These are phyloP conservation scores for Blastocrithidia nonstop DNA, from an alignment of 208 protist genomes.

Conservation along the genomic window DNA sequence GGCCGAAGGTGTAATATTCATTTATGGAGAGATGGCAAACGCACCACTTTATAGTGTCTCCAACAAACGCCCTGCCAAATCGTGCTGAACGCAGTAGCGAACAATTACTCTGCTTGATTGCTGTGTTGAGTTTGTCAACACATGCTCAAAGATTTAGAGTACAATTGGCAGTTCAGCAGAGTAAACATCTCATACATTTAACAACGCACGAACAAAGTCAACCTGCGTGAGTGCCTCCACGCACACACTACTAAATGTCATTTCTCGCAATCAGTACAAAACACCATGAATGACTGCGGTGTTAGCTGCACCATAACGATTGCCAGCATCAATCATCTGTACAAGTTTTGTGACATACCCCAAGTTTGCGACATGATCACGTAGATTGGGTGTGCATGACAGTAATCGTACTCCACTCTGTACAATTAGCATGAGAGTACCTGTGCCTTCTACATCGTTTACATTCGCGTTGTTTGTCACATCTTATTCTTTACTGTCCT, in stretches of 20 bases:
- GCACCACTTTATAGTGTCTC: slow-evolving; percentile 35
- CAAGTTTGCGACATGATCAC: no score
- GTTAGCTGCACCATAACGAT: not conserved
- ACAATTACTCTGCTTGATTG: slow-evolving; percentile 9
- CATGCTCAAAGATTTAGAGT: slow-evolving; percentile 35
- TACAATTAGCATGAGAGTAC: no score
- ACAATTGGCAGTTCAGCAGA: slow-evolving; percentile 13
- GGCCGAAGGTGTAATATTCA: no score
- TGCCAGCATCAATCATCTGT: not conserved
- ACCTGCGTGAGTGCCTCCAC: slow-evolving; percentile 31
- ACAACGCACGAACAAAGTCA: slow-evolving; percentile 23
- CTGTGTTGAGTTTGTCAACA: slow-evolving; percentile 25
- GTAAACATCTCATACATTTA: slow-evolving; percentile 16
- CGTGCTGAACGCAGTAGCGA: slow-evolving; percentile 14
- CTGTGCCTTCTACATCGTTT: no score
- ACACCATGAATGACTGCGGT: slow-evolving; percentile 5
- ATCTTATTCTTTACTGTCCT: no score
- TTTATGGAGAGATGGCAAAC: no score
- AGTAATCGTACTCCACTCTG: no score
- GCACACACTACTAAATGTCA: slow-evolving; percentile 29
- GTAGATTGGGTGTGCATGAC: no score
- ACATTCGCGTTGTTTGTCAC: no score
- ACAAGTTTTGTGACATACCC: not conserved
- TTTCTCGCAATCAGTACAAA: slow-evolving; percentile 40
- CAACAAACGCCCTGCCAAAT: slow-evolving; percentile 41